phyloP scores from a whole-genome alignment of 805 yeast species.

The Ogataea nakhonphanomensis region DNA sequence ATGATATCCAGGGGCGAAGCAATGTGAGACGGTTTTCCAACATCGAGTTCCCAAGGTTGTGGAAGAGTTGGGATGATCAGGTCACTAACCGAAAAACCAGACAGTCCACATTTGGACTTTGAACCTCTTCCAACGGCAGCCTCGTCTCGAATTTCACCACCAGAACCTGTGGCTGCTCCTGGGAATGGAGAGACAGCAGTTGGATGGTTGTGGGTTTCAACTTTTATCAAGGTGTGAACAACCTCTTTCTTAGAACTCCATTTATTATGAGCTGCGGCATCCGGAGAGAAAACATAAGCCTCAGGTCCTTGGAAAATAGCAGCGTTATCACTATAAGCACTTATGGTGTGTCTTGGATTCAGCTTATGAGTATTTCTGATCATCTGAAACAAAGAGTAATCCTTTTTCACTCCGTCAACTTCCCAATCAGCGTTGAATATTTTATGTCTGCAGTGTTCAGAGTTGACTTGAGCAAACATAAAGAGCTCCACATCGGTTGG shows the following conservation, averaged over 20 bases:
- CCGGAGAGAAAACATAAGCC: constrained; percentile 78
- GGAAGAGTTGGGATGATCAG: constrained; percentile 75
- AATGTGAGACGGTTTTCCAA: constrained; percentile 91
- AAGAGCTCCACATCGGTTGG: constrained; percentile 98
- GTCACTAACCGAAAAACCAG: constrained; percentile 92
- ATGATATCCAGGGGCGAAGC: constrained; percentile 91
- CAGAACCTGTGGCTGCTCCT: constrained; percentile 99
- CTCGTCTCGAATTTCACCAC: constrained; percentile 99
- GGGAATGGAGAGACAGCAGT: constrained; percentile 99
- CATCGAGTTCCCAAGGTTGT: constrained; percentile 93
- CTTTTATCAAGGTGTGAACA: constrained; percentile 89
- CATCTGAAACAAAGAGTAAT: constrained; percentile 83
- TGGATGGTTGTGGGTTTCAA: constrained; percentile 98
- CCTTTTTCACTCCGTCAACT: constrained; percentile 76
- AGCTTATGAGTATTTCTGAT: constrained; percentile 87
- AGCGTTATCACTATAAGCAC: constrained; percentile 97
- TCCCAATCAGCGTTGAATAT: constrained; percentile 99
- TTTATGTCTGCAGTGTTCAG: constrained; percentile 99
- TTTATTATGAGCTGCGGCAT: constrained; percentile 53
- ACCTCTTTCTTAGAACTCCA: constrained; percentile 76
- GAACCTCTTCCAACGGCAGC: constrained; percentile 99
- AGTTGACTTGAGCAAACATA: constrained; percentile 99
- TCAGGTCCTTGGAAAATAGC: constrained; percentile 88
- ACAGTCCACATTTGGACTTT: constrained; percentile 90
- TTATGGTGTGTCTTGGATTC: constrained; percentile 77